phyloP scores from a whole-genome alignment of 2,329 filamentous ascomycete genomes.

The Macrophomina tecta region DNA sequence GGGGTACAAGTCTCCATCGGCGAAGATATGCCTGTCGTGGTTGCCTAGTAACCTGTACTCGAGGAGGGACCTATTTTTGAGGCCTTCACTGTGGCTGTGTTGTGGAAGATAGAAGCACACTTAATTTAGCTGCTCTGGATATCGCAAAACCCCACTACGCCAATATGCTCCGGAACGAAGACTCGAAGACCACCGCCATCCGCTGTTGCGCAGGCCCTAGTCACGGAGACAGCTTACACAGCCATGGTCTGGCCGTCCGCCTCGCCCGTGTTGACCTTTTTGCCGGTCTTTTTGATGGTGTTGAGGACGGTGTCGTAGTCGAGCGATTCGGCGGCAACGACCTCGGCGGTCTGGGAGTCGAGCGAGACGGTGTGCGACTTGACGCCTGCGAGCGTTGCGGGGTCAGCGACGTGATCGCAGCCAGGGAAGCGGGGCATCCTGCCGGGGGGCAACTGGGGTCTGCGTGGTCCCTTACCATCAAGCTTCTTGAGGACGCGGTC shows the following conservation, averaged over 20 bases:
- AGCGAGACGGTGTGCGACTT: conserved; percentile 87
- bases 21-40: not conserved
- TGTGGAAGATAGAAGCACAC: not conserved
- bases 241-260: conserved; percentile 62
- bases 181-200: not conserved
- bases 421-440: not conserved
- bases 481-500: conserved; percentile 92
- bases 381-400: conserved; percentile 66
- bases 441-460: not conserved
- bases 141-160: conserved; percentile 19
- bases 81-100: conserved; percentile 8
- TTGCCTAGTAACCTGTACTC: not conserved
- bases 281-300: conserved; percentile 95
- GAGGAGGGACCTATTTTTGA: not conserved
- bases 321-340: conserved; percentile 72
- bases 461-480: conserved; percentile 67
- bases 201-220: not conserved
- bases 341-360: conserved; percentile 80
- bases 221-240: not conserved
- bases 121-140: conserved; percentile 21
- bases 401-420: not conserved
- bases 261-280: conserved; percentile 81
- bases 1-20: not conserved
- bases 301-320: conserved; percentile 80
- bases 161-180: conserved; percentile 1